These are phyloP conservation scores for Fusarium sublunatum DNA, from an alignment of 2,329 filamentous ascomycete genomes.

Conservation along the genomic window DNA sequence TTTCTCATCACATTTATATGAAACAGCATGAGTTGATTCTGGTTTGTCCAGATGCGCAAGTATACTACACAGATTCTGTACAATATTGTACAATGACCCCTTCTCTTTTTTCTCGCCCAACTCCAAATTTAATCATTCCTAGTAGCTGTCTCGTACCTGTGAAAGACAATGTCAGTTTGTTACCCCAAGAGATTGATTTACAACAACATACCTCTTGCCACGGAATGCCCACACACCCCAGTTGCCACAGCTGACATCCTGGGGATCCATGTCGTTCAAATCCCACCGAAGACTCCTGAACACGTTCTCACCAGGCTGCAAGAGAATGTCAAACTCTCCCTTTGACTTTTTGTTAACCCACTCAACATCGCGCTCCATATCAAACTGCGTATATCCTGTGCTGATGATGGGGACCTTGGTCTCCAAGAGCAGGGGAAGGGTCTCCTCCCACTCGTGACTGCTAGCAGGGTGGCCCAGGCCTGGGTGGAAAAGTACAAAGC, in stretches of 20 bases:
- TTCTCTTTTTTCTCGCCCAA: conserved; percentile 4
- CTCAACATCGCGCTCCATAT: conserved; percentile 91
- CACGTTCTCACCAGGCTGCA: conserved; percentile 92
- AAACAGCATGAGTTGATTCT: conserved; percentile 13
- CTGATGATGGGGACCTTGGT: conserved; percentile 95
- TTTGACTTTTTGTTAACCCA: conserved; percentile 88
- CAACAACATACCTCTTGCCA: conserved; percentile 82
- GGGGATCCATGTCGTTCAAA: conserved; percentile 92
- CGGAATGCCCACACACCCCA: conserved; percentile 98
- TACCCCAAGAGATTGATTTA: conserved; percentile 41
- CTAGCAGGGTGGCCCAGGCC: conserved; percentile 94
- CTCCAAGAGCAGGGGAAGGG: conserved; percentile 87
- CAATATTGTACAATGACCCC: conserved; percentile 31
- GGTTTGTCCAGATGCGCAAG: conserved; percentile 28
- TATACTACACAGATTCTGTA: conserved; percentile 42
- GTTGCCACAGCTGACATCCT: conserved; percentile 94
- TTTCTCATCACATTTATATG: not conserved
- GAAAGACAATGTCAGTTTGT: conserved; percentile 7
- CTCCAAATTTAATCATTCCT: conserved; percentile 55
- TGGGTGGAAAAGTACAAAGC: conserved; percentile 96
- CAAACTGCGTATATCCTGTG: conserved; percentile 95
- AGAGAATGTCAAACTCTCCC: conserved; percentile 90
- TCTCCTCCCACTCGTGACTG: conserved; percentile 93
- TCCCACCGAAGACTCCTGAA: conserved; percentile 98
- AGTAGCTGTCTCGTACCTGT: conserved; percentile 71